Base-by-base conservation (phyloP, 148 eudicot species). In the Pouteria glomerata region DNA sequence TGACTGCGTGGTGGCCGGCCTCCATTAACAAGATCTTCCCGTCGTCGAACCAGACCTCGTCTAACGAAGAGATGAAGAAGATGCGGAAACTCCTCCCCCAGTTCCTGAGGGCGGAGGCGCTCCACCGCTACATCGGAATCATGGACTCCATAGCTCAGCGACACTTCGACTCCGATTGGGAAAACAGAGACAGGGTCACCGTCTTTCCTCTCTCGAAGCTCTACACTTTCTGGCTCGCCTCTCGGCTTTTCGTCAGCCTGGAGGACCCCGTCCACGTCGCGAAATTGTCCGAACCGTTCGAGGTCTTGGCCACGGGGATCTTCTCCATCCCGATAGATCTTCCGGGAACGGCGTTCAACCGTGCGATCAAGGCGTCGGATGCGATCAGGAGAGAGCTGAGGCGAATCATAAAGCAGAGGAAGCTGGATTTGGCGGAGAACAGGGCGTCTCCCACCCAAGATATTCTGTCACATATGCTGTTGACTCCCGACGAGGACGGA, bases 1-100 rank as follows among this genome's bases (percentile, higher is more conserved):
- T 85, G 18, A 73, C 64, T 0, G 60, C 73, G 0, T 80, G 85
- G 88, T 85, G 85, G 85, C 88, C 88, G 0, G 64, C 61, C 10
- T 41, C 82, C 0, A 69, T 82, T 4, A 72, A 72, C 61, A 74
- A 73, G 63, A 63, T 85, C 48, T 77, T 82, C 63, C 81, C 81
- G 0, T 39, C 74, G 16, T 74, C 81, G 1, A 30, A 14, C n/a
- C 76, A 68, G 11, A 56, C 66, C 21, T 63, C 75, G 71, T 73
- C 76, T 1, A 73, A 64, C 10, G 69, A 82, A 13, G 86, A 83
- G 67, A 44, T 78, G 37, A 83, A 67, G 72, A 77, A 77, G 66
- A 77, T 83, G 83, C 74, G 81, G 68, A 82, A 74, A 13, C 64
- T 66, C 14, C 69, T 85, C 47, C 78, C 75, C 6, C 72, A 76